Conservation (phyloP, 2,329 filamentous ascomycete genomes). For the Apiospora malaysiana region DNA sequence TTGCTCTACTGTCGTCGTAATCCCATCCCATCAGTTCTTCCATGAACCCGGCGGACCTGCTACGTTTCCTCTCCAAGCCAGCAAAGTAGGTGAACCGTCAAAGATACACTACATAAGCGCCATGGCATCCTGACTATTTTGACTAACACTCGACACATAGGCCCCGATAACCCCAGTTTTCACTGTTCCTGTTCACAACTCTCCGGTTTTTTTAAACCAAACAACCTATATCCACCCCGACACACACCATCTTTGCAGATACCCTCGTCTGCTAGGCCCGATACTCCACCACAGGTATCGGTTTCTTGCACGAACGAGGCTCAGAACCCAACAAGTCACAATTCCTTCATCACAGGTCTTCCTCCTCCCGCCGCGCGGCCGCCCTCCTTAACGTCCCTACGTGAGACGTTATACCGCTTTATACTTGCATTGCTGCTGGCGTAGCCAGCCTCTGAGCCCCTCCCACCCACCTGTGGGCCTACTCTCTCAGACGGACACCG, state of each 20-base stretch:
- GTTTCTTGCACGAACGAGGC: conserved; percentile 73
- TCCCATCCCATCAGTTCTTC: conserved; percentile 51
- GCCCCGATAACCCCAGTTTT: conserved; percentile 58
- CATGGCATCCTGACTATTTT: conserved; percentile 7
- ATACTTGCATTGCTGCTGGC: conserved; percentile 74
- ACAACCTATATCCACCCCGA: conserved; percentile 24
- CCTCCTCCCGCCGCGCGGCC: conserved; percentile 80
- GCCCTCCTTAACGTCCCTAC: conserved; percentile 88
- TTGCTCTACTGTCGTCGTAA: background rate
- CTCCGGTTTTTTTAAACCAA: conserved; percentile 12
- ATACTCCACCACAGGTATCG: conserved; percentile 85
- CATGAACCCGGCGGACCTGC: conserved; percentile 91
- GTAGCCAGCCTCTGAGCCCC: conserved; percentile 76
- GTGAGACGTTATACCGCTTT: conserved; percentile 64
- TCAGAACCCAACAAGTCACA: conserved; percentile 68
- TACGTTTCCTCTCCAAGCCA: conserved; percentile 93
- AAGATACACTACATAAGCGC: conserved; percentile 7
- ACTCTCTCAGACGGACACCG: conserved; percentile 94
- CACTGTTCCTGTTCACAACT: conserved; percentile 6
- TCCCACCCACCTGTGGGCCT: conserved; percentile 83
- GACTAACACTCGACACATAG: conserved; percentile 40
- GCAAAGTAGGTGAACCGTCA: conserved; percentile 85
- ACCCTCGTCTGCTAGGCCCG: conserved; percentile 81
- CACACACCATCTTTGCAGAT: conserved; percentile 53
- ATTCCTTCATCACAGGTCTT: conserved; percentile 88